Evolutionary conservation across 2,329 filamentous ascomycete species (phyloP).

Genomic region (Aaosphaeria pasadenensis): DNA sequence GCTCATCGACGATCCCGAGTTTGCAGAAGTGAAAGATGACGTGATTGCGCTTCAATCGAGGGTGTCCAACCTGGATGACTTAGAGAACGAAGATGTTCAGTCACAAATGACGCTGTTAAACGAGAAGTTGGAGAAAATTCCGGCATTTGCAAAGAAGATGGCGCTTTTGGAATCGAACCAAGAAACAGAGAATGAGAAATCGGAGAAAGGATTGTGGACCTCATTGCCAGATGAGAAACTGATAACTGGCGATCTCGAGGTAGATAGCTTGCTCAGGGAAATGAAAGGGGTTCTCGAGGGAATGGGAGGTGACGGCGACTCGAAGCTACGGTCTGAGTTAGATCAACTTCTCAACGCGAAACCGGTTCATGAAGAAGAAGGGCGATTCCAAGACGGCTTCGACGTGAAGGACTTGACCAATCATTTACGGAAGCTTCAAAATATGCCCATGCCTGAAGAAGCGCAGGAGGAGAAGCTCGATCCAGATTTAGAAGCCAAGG

Average conservation of each 20-base stretch:
- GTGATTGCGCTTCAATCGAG: neutral
- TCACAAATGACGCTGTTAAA: neutral
- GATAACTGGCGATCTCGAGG: neutral
- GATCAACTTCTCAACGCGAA: neutral
- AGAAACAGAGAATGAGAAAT: neutral
- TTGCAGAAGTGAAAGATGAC: conserved; percentile 10
- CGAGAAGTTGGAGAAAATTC: neutral
- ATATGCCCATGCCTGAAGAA: neutral
- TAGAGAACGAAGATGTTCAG: neutral
- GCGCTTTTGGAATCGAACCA: neutral
- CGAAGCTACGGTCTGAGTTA: neutral
- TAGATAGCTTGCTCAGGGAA: neutral
- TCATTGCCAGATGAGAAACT: neutral
- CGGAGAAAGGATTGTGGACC: too few relatives aligned
- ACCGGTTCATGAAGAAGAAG: conserved; percentile 2
- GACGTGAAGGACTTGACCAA: neutral
- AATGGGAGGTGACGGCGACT: neutral
- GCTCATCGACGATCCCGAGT: conserved; percentile 26
- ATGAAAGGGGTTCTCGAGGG: neutral
- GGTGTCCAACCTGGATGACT: neutral
- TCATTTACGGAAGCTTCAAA: conserved; percentile 1
- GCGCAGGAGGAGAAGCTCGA: conserved; percentile 13
- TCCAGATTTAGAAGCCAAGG: conserved; percentile 28
- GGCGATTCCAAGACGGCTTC: neutral
- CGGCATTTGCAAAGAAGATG: neutral